Conservation (phyloP, 176 grass and related monocot species). For the Sorghum bicolor region DNA sequence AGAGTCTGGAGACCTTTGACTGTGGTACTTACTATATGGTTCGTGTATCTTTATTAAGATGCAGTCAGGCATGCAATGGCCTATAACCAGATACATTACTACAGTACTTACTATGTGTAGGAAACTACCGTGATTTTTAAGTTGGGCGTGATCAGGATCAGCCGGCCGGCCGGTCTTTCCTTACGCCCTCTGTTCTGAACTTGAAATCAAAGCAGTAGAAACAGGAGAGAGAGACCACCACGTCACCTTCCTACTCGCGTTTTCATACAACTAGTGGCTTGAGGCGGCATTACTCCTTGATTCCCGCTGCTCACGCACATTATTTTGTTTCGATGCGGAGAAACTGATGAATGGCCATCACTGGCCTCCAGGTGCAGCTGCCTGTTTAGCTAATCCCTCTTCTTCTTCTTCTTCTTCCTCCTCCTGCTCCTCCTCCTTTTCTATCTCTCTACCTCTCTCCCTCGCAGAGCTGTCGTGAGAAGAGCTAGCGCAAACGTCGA, state of each 20-base stretch:
- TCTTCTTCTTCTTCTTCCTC: background rate
- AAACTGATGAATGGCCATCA: constrained; percentile 1
- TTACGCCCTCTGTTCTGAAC: background rate
- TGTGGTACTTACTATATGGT: background rate
- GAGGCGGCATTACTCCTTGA: constrained; percentile 29
- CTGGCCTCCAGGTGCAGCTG: background rate
- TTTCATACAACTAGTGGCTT: background rate
- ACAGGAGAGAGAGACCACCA: background rate
- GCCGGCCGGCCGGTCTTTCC: background rate
- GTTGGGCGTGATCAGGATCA: too few relatives aligned
- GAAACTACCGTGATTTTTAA: too few relatives aligned
- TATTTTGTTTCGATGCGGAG: constrained; percentile 21
- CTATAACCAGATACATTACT: background rate
- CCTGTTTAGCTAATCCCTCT: background rate
- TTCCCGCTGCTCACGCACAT: constrained; percentile 37
- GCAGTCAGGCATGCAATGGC: background rate
- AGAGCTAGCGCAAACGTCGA: background rate
- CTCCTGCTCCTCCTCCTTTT: background rate
- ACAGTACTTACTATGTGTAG: background rate
- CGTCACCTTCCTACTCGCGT: background rate
- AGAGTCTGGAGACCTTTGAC: background rate
- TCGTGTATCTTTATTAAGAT: background rate
- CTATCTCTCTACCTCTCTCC: background rate
- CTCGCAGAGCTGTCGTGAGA: background rate
- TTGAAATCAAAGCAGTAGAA: background rate